Base-by-base conservation (phyloP, 2,329 filamentous ascomycete species). In the Penicillium paneum region DNA sequence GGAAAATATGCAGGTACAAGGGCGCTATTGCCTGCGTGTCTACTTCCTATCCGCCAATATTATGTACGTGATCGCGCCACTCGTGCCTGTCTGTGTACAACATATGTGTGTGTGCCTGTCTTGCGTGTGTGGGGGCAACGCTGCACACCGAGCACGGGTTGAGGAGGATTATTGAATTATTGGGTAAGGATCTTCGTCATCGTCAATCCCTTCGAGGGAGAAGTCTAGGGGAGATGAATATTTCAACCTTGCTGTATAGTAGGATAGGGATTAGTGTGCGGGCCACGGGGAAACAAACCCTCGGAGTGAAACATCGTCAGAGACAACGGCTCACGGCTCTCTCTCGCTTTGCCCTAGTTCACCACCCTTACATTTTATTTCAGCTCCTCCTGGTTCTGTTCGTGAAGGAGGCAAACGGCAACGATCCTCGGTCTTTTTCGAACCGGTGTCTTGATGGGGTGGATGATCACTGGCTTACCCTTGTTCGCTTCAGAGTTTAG, bases 141-240 rank as follows among this genome's bases (percentile, higher is more conserved):
- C n/a, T 54, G 52, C 46, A 50, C 44, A 31, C 12, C 10, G 46
- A 32, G 52, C 52, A 54, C 46, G 52, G 46, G 52, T 43, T 52
- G 38, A 49, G 41, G 49, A 31, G 3, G 19, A 50, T 44, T 54
- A 54, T 50, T 43, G 39, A 15, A 49, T 36, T 31, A 41, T 52
- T 32, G 43, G 38, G 15, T 47, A 47, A 32, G 19, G 48, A 48
- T 52, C 38, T 52, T 29, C 13, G 13, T 21, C 10, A 13, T 28
- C 24, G 4, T 19, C 42, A 21, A 35, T 28, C 34, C 36, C 26
- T 40, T 40, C 24, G 35, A 48, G 31, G 34, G 42, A 19, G 17
- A 49, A 46, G 26, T 13, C 7, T 21, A 34, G 21, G 29, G 32
- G 24, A 12, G 39, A n/a, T 40, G 8, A 12, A 15, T 11, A 28